Base-by-base conservation (phyloP, 2,329 filamentous ascomycete genomes). In the Exophiala sideris region DNA sequence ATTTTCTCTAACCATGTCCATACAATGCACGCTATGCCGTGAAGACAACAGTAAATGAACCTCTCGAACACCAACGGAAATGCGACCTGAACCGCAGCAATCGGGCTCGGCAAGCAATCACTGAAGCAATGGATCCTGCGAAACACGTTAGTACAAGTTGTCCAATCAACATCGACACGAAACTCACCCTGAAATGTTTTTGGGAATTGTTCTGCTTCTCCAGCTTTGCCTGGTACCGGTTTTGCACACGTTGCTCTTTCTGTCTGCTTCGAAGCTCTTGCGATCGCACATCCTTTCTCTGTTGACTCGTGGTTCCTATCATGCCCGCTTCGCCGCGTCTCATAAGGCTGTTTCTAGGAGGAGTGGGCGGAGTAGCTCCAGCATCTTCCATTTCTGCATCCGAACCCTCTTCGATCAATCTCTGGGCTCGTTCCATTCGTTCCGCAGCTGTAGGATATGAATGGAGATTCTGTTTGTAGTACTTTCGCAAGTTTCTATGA, bases 381-480 rank as follows among this genome's bases (percentile, higher is more conserved):
- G 64, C 65, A 39, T 70, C 71, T 18, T 76, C 72, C 35, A 77
- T 73, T 16, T 77, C 72, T 5, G 74, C 76, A 47, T 79, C 73
- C 79, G 55, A 86, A 71, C 48, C 83, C 40, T 62, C 59, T 45
- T 61, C 57, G 10, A 65, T 52, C 38, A 65, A 42, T 50, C 55
- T 46, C 33, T 64, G 61, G 9, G 58, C 53, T 12, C 63, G 84
- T 62, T 86, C 80, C 53, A 82, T 79, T 50, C 88, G 86, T 72
- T 96, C 91, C 54, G 88, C 87, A 0, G 85, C 75, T 2, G 88
- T 85, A 1, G 91, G 91, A 69, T 96, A 87, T 70, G 84, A 88
- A 71, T 87, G 85, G 40, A 99, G 78, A 72, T 97, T 97, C 75
- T 99, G 94, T 56, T 89, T 86, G 76, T 85, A 99, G 74, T 97